Conservation (phyloP, 2,329 filamentous ascomycete genomes). For the Aspergillus puulaauensis region DNA sequence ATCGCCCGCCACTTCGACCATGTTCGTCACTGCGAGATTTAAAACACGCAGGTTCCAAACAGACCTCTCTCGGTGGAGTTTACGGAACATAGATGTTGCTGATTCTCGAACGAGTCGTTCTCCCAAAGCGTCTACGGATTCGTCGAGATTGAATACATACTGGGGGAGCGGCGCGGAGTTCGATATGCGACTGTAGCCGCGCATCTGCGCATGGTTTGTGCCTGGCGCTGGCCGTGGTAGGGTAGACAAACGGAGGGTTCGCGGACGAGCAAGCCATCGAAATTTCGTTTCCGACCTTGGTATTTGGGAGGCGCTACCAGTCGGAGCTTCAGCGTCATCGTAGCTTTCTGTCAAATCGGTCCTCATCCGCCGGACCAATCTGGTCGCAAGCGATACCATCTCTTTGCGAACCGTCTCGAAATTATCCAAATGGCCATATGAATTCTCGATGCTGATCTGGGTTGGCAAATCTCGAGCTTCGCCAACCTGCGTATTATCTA, state of each 20-base stretch:
- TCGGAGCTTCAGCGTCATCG: slow-evolving; percentile 34
- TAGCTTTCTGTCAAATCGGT: slow-evolving; percentile 65
- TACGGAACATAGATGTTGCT: slow-evolving; percentile 70
- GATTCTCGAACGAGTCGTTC: slow-evolving; percentile 68
- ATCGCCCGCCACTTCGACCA: slow-evolving; percentile 61
- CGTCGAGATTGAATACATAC: slow-evolving; percentile 68
- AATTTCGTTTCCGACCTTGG: slow-evolving; percentile 17
- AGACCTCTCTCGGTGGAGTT: slow-evolving; percentile 66
- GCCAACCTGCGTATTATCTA: slow-evolving; percentile 73
- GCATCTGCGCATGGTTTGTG: slow-evolving; percentile 54
- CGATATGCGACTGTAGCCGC: slow-evolving; percentile 69
- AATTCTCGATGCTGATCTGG: slow-evolving; percentile 94
- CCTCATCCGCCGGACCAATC: slow-evolving; percentile 75
- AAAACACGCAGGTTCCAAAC: slow-evolving; percentile 81
- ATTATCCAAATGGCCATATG: slow-evolving; percentile 71
- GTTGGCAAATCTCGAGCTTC: slow-evolving; percentile 70
- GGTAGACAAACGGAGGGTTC: slow-evolving; percentile 77
- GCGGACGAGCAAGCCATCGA: slow-evolving; percentile 79
- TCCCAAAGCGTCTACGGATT: slow-evolving; percentile 59
- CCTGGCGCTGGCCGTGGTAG: slow-evolving; percentile 59
- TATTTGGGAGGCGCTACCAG: background rate
- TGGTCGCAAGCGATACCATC: slow-evolving; percentile 65
- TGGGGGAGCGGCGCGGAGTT: slow-evolving; percentile 71
- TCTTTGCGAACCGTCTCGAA: slow-evolving; percentile 65
- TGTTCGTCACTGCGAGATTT: slow-evolving; percentile 85